Percentiles rank a stretch among this genome's conserved stretches.
phyloP scores from a whole-genome alignment of 163 green algal species.

The Chlamydomonas reinhardtii region DNA sequence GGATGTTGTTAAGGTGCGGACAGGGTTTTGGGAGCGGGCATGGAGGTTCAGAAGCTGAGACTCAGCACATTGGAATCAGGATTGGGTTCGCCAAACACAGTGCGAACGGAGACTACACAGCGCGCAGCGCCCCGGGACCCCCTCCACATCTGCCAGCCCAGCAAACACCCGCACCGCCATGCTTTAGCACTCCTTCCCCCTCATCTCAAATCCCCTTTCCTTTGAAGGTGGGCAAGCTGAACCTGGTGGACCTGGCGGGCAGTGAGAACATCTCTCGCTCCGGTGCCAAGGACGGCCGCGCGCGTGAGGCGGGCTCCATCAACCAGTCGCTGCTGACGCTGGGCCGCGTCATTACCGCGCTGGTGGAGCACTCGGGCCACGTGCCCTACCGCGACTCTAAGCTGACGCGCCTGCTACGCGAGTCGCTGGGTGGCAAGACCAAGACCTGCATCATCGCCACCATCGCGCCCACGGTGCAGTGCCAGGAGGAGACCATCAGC shows the following conservation, averaged over 20 bases:
- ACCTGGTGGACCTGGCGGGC: slow-evolving; percentile 98
- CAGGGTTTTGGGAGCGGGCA: too few relatives aligned
- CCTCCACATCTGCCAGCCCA: too few relatives aligned
- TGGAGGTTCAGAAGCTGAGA: too few relatives aligned
- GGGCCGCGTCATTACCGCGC: slow-evolving; percentile 95
- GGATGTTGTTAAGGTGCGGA: slow-evolving; percentile 95
- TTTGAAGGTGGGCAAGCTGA: slow-evolving; percentile 95
- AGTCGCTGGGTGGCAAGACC: slow-evolving; percentile 96
- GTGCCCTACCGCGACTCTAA: slow-evolving; percentile 94
- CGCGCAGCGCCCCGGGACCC: too few relatives aligned
- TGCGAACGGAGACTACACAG: too few relatives aligned
- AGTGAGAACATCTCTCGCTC: slow-evolving; percentile 96
- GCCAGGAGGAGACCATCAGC: slow-evolving; percentile 78
- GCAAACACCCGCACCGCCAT: too few relatives aligned
- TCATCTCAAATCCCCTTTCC: not conserved
- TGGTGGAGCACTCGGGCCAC: slow-evolving; percentile 92
- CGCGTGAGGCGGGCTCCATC: slow-evolving; percentile 88
- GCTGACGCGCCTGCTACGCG: slow-evolving; percentile 96
- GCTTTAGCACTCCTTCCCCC: too few relatives aligned
- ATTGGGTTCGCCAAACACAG: too few relatives aligned
- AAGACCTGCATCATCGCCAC: slow-evolving; percentile 99
- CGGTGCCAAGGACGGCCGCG: slow-evolving; percentile 73
- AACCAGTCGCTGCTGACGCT: slow-evolving; percentile 98
- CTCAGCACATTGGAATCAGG: too few relatives aligned
- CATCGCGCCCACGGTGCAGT: slow-evolving; percentile 87